phyloP scores from a whole-genome alignment of 805 yeast species.

The Saturnispora hagleri region DNA sequence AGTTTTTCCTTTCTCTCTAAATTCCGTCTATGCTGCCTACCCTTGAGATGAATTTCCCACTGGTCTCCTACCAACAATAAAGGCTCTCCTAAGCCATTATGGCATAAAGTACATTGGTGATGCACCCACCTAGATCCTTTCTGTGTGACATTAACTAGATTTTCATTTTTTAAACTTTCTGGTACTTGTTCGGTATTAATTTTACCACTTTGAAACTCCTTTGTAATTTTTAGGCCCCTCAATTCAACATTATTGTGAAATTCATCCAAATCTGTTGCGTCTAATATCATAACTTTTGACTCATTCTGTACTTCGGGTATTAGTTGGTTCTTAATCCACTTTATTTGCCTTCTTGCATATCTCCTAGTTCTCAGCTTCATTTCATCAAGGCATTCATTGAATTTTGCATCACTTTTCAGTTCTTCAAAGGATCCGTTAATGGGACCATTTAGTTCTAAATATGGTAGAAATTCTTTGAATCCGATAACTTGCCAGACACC shows the following conservation, averaged over 20 bases:
- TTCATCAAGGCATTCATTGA: conserved; percentile 44
- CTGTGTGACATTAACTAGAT: conserved; percentile 5
- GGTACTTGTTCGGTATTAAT: conserved; percentile 15
- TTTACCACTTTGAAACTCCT: conserved; percentile 18
- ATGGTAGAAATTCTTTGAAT: conserved; percentile 79
- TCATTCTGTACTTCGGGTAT: conserved; percentile 50
- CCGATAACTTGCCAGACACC: conserved; percentile 96
- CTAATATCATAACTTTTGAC: conserved; percentile 56
- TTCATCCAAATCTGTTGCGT: conserved; percentile 59
- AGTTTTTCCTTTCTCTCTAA: conserved; percentile 39
- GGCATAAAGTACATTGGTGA: conserved; percentile 57
- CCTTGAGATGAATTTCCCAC: conserved; percentile 57
- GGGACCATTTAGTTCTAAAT: conserved; percentile 18
- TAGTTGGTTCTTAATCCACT: conserved; percentile 76
- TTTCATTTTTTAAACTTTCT: conserved; percentile 9
- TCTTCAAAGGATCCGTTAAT: not conserved
- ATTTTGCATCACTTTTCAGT: conserved; percentile 15
- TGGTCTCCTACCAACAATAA: conserved; percentile 66
- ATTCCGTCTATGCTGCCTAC: conserved; percentile 60
- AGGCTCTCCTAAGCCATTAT: conserved; percentile 37
- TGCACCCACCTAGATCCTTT: conserved; percentile 48
- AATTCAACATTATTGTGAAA: conserved; percentile 54
- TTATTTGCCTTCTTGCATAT: conserved; percentile 81
- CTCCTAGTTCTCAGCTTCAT: conserved; percentile 83
- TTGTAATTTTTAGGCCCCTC: conserved; percentile 46